Conservation (phyloP, 23 red algal genomes). For the Gracilaria gracilis region DNA sequence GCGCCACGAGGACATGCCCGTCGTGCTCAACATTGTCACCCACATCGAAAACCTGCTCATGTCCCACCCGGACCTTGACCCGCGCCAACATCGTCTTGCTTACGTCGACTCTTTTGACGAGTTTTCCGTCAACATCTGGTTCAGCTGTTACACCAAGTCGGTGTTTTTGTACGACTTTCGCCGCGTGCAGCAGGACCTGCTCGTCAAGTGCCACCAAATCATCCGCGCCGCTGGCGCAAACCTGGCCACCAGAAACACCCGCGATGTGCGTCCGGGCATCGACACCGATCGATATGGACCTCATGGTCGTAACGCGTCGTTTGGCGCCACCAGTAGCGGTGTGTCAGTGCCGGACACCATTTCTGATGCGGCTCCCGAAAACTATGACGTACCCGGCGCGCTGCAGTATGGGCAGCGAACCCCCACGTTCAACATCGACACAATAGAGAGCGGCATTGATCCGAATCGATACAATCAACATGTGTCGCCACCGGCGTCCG, state of each 20-base stretch:
- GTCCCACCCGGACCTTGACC: slow-evolving; percentile 86
- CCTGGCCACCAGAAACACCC: slow-evolving; percentile 77
- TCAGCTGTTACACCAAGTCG: slow-evolving; percentile 98
- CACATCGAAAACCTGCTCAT: slow-evolving; percentile 74
- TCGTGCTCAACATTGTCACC: slow-evolving; percentile 68
- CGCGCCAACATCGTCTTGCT: slow-evolving; percentile 89
- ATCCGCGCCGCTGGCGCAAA: slow-evolving; percentile 81
- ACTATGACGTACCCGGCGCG: slow-evolving; percentile 29
- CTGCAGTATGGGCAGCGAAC: not conserved
- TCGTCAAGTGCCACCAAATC: slow-evolving; percentile 89
- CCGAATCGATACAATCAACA: slow-evolving; percentile 20
- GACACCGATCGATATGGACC: slow-evolving; percentile 91
- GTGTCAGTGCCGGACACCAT: not conserved
- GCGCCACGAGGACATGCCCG: slow-evolving; percentile 90
- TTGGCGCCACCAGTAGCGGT: not conserved
- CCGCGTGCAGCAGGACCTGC: slow-evolving; percentile 91
- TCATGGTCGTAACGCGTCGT: slow-evolving; percentile 27
- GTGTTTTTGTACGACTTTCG: slow-evolving; percentile 95
- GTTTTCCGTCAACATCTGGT: slow-evolving; percentile 89
- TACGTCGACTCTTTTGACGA: slow-evolving; percentile 92
- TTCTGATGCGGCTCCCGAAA: not conserved
- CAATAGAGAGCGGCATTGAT: slow-evolving; percentile 56
- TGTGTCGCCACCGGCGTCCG: not conserved
- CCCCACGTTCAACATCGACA: slow-evolving; percentile 23
- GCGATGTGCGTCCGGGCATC: slow-evolving; percentile 89